Percentiles rank a stretch among this genome's conserved stretches.
Evolutionary conservation across 345 rosid species (phyloP).

Genomic region (Bretschneidera sinensis): DNA sequence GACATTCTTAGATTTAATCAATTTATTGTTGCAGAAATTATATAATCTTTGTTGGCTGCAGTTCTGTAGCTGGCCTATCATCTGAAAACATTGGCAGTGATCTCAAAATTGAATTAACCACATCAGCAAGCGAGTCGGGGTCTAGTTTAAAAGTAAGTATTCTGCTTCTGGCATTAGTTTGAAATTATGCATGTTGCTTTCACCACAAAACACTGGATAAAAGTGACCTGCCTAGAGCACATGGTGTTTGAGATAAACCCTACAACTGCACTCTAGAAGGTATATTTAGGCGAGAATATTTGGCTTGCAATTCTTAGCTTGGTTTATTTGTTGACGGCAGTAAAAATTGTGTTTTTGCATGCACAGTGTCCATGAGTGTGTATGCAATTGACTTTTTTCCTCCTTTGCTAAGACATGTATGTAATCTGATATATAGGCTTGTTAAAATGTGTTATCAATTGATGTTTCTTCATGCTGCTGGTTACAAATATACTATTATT

Average conservation of each 20-base stretch:
- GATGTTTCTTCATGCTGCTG: no score
- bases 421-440: no score
- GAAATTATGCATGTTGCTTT: neutral
- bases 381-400: no score
- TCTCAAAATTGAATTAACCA: slow-evolving; percentile 27
- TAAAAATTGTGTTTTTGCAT: no score
- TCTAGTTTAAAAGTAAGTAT: slow-evolving; percentile 45
- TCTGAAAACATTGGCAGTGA: slow-evolving; percentile 47
- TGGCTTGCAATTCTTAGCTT: no score
- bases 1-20: neutral
- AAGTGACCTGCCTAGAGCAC: no score
- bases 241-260: neutral
- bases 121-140: slow-evolving; percentile 43
- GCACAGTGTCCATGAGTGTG: no score
- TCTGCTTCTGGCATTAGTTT: neutral
- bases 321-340: no score
- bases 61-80: slow-evolving; percentile 56
- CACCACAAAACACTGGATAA: neutral
- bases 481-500: neutral
- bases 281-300: no score
- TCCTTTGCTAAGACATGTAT: no score
- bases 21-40: neutral
- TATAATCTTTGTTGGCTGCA: slow-evolving; percentile 23
- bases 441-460: no score
- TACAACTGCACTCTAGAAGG: no score